Conservation (phyloP, 1,139 yeast genomes). For the Blastobotrys petasosporus region DNA sequence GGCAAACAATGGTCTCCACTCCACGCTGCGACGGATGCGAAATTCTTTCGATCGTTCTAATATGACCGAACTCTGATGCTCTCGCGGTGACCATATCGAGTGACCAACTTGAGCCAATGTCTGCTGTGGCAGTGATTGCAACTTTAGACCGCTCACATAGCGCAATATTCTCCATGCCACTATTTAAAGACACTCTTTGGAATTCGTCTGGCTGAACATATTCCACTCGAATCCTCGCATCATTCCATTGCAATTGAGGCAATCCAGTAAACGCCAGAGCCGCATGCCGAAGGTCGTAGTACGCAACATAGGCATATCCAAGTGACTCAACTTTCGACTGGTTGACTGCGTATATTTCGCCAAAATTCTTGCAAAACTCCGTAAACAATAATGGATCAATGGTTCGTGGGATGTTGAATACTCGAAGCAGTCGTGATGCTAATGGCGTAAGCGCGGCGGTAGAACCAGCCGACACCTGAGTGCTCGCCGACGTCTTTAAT, state of each 20-base stretch:
- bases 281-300: constrained; percentile 27
- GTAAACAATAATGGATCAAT: constrained; percentile 11
- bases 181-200: constrained; percentile 17
- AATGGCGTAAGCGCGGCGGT: no score
- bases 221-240: constrained; percentile 9
- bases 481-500: no score
- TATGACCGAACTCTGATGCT: constrained; percentile 12
- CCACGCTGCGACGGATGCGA: constrained; percentile 10
- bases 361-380: constrained; percentile 16
- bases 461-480: no score
- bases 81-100: background rate
- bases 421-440: constrained; percentile 8
- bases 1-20: constrained; percentile 32
- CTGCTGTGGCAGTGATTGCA: constrained; percentile 4
- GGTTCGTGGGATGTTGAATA: constrained; percentile 11
- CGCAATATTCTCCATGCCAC: constrained; percentile 13
- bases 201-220: constrained; percentile 14
- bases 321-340: constrained; percentile 12
- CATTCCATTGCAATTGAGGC: constrained; percentile 3
- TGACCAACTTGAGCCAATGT: constrained; percentile 5
- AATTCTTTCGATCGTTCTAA: constrained; percentile 11
- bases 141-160: constrained; percentile 10
- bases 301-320: constrained; percentile 21
- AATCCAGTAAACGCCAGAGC: constrained; percentile 20
- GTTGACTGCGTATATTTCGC: constrained; percentile 11